phyloP scores from a whole-genome alignment of 345 rosid genomes.

The Eucalyptus shirleyi region DNA sequence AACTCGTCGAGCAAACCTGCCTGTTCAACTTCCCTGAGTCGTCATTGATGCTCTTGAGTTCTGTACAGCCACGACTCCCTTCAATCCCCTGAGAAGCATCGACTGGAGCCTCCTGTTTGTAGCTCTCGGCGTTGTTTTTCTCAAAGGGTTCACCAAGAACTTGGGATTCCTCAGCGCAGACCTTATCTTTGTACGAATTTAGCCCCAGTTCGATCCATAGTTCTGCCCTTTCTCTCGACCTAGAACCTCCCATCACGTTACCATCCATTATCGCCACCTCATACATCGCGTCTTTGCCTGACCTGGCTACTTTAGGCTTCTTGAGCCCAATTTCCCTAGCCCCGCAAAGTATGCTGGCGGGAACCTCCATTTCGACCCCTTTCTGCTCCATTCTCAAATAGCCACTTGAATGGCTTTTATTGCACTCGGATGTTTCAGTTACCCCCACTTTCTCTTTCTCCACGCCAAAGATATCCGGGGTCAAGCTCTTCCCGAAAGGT shows the following conservation, averaged over 20 bases:
- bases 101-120: not conserved
- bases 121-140: not conserved
- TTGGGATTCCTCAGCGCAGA: not conserved
- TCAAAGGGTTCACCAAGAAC: not conserved
- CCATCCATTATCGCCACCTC: not conserved
- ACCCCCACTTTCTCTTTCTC: not conserved
- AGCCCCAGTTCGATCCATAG: not conserved
- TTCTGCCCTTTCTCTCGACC: not conserved
- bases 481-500: not conserved
- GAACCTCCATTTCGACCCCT: not conserved
- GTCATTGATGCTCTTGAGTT: not conserved
- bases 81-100: not conserved
- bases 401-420: not conserved
- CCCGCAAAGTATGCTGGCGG: not conserved
- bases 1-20: constrained; percentile 17
- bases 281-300: not conserved
- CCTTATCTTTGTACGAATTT: not conserved
- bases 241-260: not conserved
- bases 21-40: not conserved
- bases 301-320: not conserved
- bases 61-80: not conserved
- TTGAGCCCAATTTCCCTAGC: not conserved
- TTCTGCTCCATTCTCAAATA: not conserved
- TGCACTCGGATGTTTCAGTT: not conserved
- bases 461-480: not conserved